These are phyloP conservation scores for Spatholobus suberectus DNA, from an alignment of 306 rosid species.

Conservation along the genomic window DNA sequence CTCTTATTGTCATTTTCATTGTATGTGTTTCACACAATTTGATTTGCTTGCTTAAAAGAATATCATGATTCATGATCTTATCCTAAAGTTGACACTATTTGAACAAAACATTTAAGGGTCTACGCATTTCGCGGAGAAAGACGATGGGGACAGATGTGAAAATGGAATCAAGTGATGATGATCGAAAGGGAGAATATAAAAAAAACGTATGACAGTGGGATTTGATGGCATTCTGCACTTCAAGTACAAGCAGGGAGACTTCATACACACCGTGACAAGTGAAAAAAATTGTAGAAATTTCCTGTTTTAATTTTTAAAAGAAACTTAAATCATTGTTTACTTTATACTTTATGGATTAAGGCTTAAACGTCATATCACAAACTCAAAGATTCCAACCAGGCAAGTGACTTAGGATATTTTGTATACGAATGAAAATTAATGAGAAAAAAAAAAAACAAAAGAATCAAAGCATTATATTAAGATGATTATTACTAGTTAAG, in stretches of 20 bases:
- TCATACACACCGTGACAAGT: neutral
- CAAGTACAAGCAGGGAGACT: neutral
- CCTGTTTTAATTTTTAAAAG: neutral
- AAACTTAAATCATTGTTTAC: neutral
- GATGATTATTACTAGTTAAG: too few species aligned
- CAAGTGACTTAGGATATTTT: neutral
- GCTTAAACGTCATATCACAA: neutral
- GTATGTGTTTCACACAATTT: conserved; percentile 16
- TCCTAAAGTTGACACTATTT: neutral
- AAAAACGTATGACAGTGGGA: neutral
- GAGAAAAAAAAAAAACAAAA: neutral
- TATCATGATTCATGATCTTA: neutral
- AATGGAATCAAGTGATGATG: conserved; percentile 13
- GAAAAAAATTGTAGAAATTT: neutral
- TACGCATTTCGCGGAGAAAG: neutral
- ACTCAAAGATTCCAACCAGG: conserved; percentile 2
- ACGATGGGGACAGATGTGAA: neutral
- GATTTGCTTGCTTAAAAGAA: neutral
- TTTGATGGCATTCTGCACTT: neutral
- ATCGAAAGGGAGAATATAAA: conserved; percentile 15
- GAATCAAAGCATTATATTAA: neutral
- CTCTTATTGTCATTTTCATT: neutral
- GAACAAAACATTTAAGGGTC: neutral
- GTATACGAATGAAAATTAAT: neutral
- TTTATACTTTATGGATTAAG: neutral